Base-by-base conservation (phyloP, 2,329 filamentous ascomycete genomes). In the Fusarium sp. region DNA sequence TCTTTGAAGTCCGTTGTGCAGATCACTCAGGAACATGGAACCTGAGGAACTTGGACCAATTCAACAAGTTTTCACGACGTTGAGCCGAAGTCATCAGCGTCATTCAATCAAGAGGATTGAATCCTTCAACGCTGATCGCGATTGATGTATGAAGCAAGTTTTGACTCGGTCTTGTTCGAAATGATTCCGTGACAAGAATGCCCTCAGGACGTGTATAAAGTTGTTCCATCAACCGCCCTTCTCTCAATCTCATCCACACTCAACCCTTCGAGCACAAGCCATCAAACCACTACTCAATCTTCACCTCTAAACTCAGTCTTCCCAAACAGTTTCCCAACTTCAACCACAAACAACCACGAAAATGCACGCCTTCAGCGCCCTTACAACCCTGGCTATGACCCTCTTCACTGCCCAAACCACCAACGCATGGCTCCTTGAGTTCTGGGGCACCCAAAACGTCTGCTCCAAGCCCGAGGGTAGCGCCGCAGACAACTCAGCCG, bases 381-480 rank as follows among this genome's bases (percentile, higher is more conserved):
- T 64, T 8, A 54, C 61, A 12, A 44, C 61, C 12, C 27, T 65
- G 6, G 27, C 57, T n/a, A 40, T 65, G 25, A 24, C 57, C 22
- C 62, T 65, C 11, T 48, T 65, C 32, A n/a, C 52, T 14, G 57
- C 62, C 7, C 62, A 65, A 41, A 46, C 57, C 12, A 44, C 62
- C 45, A 65, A 65, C 7, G 62, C 57, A 20, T 65, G 62, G 62
- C 62, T 61, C 12, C 24, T 65, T 5, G 62, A 65, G 37, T 65
- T 65, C 22, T 65, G 62, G 62, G 62, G 57, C n/a, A 65, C 62
- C 4, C 62, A 65, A 24, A 65, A 61, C 11, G 32, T n/a, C 13
- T 65, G 62, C 40, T 41, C 59, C 8, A 58, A 58, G 55, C 55
- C 55, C 6, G 12, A 24, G 20, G 55, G 55, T 8, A 58, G 55